Conservation (phyloP, 2,329 filamentous ascomycete genomes). For the Apiospora rasikravindrae region DNA sequence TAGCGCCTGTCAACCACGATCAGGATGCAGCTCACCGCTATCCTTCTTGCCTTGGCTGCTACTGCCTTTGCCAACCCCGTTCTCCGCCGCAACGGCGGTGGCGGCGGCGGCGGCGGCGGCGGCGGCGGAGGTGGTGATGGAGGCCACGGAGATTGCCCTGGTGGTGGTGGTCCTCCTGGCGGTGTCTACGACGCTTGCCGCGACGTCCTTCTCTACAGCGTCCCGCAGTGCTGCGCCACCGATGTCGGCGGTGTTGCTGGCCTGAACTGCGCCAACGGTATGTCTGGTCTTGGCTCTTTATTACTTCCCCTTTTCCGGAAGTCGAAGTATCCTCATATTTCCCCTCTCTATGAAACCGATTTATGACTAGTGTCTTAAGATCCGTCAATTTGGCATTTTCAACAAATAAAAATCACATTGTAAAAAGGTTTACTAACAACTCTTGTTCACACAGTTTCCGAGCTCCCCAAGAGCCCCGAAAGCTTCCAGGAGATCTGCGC, state of each 20-base stretch:
- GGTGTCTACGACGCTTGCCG: slow-evolving; percentile 5
- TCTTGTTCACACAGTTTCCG: background rate
- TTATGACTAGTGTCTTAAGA: too few species aligned
- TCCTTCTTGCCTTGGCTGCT: background rate
- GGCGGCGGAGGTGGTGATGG: background rate
- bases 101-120: background rate
- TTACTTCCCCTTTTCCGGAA: background rate
- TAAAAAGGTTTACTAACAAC: background rate
- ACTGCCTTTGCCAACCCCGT: slow-evolving; percentile 3
- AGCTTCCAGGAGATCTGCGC: slow-evolving; percentile 3
- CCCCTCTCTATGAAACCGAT: background rate
- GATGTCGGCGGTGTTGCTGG: background rate
- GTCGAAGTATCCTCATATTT: background rate
- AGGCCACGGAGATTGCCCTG: background rate
- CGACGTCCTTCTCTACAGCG: background rate
- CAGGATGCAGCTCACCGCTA: background rate
- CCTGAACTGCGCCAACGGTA: slow-evolving; percentile 5
- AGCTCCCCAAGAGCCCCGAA: background rate
- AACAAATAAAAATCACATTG: background rate
- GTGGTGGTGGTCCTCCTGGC: background rate
- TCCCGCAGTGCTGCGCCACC: slow-evolving; percentile 7
- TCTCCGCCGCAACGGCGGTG: background rate
- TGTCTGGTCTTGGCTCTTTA: background rate
- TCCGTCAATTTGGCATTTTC: too few species aligned
- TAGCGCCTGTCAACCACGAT: background rate